Evolutionary conservation across 768 basidiomycete species (phyloP), one percentile per base, ranked within the genome.

Genomic region (Lactifluus hygrophoroides): DNA sequence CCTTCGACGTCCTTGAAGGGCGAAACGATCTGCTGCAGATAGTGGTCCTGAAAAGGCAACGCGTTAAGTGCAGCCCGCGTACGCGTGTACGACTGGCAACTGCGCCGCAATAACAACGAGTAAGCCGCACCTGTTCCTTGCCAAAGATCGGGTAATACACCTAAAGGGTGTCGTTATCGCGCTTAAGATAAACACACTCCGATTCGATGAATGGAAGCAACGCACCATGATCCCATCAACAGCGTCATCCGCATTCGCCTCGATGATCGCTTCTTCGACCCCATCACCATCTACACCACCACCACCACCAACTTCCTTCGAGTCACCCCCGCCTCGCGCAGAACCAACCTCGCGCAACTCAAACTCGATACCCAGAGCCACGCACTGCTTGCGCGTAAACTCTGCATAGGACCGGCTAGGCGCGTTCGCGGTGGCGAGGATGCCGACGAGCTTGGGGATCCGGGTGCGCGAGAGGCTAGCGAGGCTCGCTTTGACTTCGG

Each of bases 1-100:
- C 96, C 95, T 73, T 99, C 96, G 60, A 99, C 96, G 65, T 99
- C 96, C 73, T 99, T 99, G 63, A 88, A 80, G 2, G 96, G 94
- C 0, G 92, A 94, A 7, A 99, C 94, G 56, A 97, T 83, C 76
- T 97, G 95, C 71, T 99, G 96, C 55, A 99, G 76, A 71, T 99
- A 99, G 68, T 95, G 92, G 69, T 97, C 96, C 86, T 97, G 67
- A 16, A 49, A 17, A 19, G 19, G n/a, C n/a, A n/a, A 56, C 30
- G 32, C 16, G 23, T n/a, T 30, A 25, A n/a, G 17, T 11, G 23
- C 25, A 17, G 40, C 23, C 52, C 25, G n/a, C n/a, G n/a, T n/a
- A n/a, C n/a, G n/a, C n/a, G n/a, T n/a, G n/a, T n/a, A n/a, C n/a
- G n/a, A n/a, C n/a, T n/a, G n/a, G n/a, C n/a, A n/a, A n/a, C n/a